Conservation (phyloP, 495 filamentous ascomycete species). For the Corynascus novoguineensis region DNA sequence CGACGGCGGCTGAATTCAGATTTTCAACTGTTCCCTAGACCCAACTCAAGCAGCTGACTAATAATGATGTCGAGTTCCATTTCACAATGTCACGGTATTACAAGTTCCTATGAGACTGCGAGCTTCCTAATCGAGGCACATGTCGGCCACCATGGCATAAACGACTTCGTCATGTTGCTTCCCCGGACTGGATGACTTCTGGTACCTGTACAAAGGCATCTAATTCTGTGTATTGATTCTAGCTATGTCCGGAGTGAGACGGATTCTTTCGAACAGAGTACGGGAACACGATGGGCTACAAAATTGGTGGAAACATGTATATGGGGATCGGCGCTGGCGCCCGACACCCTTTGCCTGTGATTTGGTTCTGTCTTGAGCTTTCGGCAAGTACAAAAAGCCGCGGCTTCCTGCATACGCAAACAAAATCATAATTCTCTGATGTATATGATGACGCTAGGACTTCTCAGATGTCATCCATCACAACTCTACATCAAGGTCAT, state of each 20-base stretch:
- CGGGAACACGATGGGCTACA: not conserved
- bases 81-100: no score
- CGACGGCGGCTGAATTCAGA: not conserved
- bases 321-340: constrained; percentile 1
- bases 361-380: not conserved
- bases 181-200: no score
- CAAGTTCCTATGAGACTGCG: not conserved
- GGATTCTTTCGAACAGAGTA: no score
- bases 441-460: no score
- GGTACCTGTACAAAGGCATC: no score
- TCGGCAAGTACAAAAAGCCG: not conserved
- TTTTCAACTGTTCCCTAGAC: no score
- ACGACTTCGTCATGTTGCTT: not conserved
- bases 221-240: not conserved
- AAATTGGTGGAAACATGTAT: not conserved
- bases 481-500: no score
- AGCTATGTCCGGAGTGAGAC: not conserved
- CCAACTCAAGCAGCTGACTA: no score
- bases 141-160: not conserved
- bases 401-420: not conserved
- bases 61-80: no score
- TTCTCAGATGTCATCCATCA: no score
- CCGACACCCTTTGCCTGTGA: not conserved
- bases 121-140: not conserved
- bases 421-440: no score